Evolutionary conservation across 2,329 filamentous ascomycete species (phyloP).

Genomic region (Fusarium mexicanum): DNA sequence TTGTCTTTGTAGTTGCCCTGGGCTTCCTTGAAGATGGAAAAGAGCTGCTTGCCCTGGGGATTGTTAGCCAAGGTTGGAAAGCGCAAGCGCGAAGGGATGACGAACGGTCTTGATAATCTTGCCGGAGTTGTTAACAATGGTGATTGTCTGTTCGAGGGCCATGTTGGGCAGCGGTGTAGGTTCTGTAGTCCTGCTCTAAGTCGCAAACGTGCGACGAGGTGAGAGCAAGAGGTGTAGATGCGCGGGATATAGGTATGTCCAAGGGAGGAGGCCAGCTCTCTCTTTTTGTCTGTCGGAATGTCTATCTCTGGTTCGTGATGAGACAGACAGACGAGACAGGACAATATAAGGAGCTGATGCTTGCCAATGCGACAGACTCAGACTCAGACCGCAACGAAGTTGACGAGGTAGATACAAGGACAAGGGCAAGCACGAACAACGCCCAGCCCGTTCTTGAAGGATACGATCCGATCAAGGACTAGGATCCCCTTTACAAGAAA

Average conservation of each 20-base stretch:
- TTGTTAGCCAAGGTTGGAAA: conserved; percentile 20
- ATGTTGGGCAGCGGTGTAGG: conserved; percentile 45
- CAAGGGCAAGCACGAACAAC: conserved; percentile 9
- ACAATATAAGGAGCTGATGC: conserved; percentile 9
- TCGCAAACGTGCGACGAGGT: neutral
- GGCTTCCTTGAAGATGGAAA: conserved; percentile 92
- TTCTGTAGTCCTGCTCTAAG: conserved; percentile 7
- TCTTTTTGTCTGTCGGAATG: conserved; percentile 15
- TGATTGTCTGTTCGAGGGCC: conserved; percentile 75
- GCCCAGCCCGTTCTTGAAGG: conserved; percentile 24
- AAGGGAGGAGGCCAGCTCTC: conserved; percentile 41
- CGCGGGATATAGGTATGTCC: neutral
- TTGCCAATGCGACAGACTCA: conserved; percentile 14
- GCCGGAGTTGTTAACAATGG: conserved; percentile 88
- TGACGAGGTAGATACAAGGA: conserved; percentile 9
- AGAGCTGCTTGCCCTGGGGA: conserved; percentile 83
- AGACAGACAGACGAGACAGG: conserved; percentile 6
- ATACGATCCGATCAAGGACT: conserved; percentile 19
- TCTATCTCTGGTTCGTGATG: conserved; percentile 16
- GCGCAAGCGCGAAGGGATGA: conserved; percentile 28
- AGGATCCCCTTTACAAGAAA: conserved; percentile 31
- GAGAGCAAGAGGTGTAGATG: conserved; percentile 1
- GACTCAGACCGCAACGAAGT: conserved; percentile 19
- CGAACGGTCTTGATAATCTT: conserved; percentile 90
- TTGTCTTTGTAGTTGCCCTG: conserved; percentile 87